phyloP scores from a whole-genome alignment of 805 yeast genomes.

The Cyberlindnera suaveolens region DNA sequence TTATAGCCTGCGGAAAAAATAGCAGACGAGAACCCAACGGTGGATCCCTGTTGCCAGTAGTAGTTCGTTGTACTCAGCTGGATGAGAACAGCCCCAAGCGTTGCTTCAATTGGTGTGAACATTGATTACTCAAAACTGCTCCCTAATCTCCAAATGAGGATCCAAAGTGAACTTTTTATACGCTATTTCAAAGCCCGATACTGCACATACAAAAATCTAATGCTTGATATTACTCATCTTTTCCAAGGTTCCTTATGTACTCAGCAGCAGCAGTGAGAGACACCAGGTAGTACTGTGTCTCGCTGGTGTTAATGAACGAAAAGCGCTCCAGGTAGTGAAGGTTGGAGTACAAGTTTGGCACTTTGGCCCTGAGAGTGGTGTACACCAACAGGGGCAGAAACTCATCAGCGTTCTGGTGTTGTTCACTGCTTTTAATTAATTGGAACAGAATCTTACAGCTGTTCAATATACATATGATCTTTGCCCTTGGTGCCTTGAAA shows the following conservation, averaged over 20 bases:
- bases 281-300: conserved; percentile 84
- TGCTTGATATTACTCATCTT: not conserved
- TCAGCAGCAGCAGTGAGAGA: conserved; percentile 86
- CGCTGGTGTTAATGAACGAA: conserved; percentile 74
- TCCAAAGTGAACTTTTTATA: not conserved
- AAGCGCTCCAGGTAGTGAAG: conserved; percentile 81
- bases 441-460: conserved; percentile 92
- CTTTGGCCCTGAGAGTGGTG: conserved; percentile 65
- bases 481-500: conserved; percentile 92
- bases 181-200: not conserved
- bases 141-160: no score
- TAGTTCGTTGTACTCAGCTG: conserved; percentile 41
- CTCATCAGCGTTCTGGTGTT: conserved; percentile 82
- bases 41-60: conserved; percentile 32
- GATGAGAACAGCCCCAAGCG: conserved; percentile 41
- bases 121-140: not conserved
- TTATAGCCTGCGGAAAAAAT: conserved; percentile 26
- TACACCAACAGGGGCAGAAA: conserved; percentile 86
- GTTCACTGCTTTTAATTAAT: conserved; percentile 57
- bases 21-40: conserved; percentile 42
- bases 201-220: no score
- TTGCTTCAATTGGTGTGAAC: conserved; percentile 39
- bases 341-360: conserved; percentile 66
- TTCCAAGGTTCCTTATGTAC: conserved; percentile 55
- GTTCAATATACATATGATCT: conserved; percentile 83